Conservation (phyloP, 2,329 filamentous ascomycete species). For the Aspergillus eucalypticola region DNA sequence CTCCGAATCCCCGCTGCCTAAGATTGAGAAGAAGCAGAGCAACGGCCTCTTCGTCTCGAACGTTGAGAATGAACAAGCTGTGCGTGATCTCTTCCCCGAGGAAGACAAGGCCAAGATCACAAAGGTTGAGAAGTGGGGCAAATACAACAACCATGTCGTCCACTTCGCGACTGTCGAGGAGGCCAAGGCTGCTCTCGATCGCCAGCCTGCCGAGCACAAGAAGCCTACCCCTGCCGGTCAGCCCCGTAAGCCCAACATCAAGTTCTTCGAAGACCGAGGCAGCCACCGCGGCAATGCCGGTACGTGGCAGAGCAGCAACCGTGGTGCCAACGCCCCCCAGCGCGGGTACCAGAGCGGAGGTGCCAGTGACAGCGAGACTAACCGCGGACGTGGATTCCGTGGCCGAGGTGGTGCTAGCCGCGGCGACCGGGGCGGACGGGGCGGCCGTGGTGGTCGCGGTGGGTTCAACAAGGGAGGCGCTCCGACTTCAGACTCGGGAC, state of each 20-base stretch:
- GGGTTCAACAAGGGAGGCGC: constrained; percentile 61
- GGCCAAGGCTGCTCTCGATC: constrained; percentile 74
- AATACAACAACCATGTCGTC: constrained; percentile 77
- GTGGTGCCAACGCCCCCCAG: constrained; percentile 64
- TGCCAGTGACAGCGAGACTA: constrained; percentile 72
- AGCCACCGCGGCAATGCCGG: constrained; percentile 55
- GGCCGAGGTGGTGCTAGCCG: constrained; percentile 58
- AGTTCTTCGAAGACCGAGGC: constrained; percentile 74
- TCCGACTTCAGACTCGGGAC: constrained; percentile 30
- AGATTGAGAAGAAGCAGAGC: constrained; percentile 64
- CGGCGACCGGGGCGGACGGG: constrained; percentile 46
- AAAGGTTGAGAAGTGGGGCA: constrained; percentile 66
- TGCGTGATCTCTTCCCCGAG: constrained; percentile 76
- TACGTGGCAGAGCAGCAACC: constrained; percentile 57
- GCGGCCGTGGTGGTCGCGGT: constrained; percentile 62
- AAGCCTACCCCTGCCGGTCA: constrained; percentile 67
- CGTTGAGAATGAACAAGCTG: constrained; percentile 78
- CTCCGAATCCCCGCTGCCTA: constrained; percentile 55
- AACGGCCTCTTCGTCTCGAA: constrained; percentile 90
- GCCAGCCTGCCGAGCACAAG: constrained; percentile 74
- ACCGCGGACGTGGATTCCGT: constrained; percentile 52
- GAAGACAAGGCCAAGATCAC: constrained; percentile 81
- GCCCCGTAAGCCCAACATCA: constrained; percentile 76
- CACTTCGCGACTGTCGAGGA: constrained; percentile 80
- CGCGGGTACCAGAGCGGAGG: constrained; percentile 84